These are phyloP conservation scores for Penicillium sp. DNA, from an alignment of 2,329 filamentous ascomycete species.

Conservation along the genomic window DNA sequence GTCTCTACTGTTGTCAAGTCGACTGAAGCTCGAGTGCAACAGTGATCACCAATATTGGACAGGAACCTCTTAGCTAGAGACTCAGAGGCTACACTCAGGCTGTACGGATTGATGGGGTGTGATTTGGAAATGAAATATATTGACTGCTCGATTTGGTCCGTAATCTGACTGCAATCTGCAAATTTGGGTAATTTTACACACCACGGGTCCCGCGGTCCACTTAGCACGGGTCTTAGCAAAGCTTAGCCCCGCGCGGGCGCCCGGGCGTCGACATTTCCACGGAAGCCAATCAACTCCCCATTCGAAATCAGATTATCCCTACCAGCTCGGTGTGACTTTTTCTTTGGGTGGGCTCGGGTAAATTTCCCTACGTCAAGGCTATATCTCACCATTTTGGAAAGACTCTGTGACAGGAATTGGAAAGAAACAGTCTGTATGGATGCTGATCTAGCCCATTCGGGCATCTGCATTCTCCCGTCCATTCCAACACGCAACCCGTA, in stretches of 20 bases:
- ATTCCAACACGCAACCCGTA: not conserved
- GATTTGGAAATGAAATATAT: too few relatives aligned
- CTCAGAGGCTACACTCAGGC: not conserved
- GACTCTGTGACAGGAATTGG: not conserved
- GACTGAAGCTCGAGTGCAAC: not conserved
- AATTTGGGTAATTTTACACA: conserved; percentile 2
- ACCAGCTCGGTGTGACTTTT: not conserved
- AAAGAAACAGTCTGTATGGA: not conserved
- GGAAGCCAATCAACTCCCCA: conserved; percentile 3
- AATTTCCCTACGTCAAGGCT: not conserved
- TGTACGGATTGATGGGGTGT: too few relatives aligned
- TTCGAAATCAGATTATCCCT: conserved; percentile 9
- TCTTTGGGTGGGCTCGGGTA: not conserved
- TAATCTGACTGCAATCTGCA: conserved; percentile 3
- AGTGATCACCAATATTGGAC: not conserved
- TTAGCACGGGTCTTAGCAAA: conserved; percentile 12
- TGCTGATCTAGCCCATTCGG: not conserved
- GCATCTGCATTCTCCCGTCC: not conserved
- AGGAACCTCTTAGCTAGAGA: not conserved
- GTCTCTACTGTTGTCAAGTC: conserved; percentile 7
- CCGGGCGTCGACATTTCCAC: not conserved
- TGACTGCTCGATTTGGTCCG: not conserved
- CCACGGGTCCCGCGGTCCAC: not conserved
- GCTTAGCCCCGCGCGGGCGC: conserved; percentile 3
- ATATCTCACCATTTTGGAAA: not conserved